Base-by-base conservation (phyloP, 768 basidiomycete species). In the Crepidotus variabilis region DNA sequence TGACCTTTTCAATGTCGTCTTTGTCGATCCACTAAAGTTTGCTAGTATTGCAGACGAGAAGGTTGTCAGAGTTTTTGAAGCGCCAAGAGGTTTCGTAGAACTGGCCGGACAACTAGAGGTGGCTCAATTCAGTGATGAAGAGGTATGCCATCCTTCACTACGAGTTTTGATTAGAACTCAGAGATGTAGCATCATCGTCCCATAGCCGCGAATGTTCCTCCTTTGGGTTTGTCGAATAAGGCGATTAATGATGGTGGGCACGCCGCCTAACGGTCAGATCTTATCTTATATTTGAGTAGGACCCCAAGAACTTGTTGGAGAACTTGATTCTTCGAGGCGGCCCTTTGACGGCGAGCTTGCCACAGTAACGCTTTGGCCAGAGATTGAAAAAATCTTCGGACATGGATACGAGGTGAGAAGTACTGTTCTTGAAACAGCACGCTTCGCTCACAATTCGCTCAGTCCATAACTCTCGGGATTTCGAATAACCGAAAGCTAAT, bases 21-120 rank as follows among this genome's bases (percentile, higher is more conserved):
- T 93, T 69, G 78, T 96, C 47, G 79, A 81, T 56, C 75, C 88
- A 0, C 74, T 94, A 47, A 85, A 82, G 28, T 96, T 98, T 67
- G 88, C 87, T 18, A 95, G 92, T 62, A 87, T 94, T 47, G 94
- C 94, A 9, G 97, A 99, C 64, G 97, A 99, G 71, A 98, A 98
- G 71, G 94, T 98, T 10, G 84, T 86, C 11, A 84, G 97, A 43
- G 84, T 98, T 0, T 99, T 99, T 59, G 94, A 94, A 66, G 94
- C 95, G 8, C 91, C 97, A 6, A 79, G 78, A 18, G 80, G 81
- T 3, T 98, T 98, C 63, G 81, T 95, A 2, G 76, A 84, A 28
- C 72, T 82, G 10, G 67, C 87, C n/a, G 77, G 80, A 54, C 72
- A 63, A 48, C 76, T 86, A 55, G 79, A 64, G 47, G 77, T 82